phyloP scores from a whole-genome alignment of 2,329 filamentous ascomycete species.

The Neocatenulostroma microsporum region DNA sequence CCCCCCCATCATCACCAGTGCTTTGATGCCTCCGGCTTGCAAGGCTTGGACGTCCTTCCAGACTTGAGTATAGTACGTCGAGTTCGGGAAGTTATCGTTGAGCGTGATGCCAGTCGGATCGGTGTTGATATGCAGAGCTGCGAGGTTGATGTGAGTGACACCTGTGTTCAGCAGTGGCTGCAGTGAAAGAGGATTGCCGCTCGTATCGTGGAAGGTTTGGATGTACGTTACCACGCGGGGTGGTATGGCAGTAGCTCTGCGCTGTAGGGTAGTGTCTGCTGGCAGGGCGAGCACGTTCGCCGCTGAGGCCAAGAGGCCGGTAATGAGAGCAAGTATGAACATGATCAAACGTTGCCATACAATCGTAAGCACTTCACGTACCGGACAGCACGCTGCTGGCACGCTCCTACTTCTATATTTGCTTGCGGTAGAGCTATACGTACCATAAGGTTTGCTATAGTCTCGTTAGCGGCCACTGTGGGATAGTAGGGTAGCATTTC shows the following conservation, averaged over 20 bases:
- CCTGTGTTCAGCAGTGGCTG: slow-evolving; percentile 20
- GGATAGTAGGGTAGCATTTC: too few species aligned
- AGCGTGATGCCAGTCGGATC: slow-evolving; percentile 20
- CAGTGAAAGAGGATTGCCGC: slow-evolving; percentile 19
- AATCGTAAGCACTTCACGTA: too few species aligned
- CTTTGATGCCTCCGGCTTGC: slow-evolving; percentile 22
- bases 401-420: too few species aligned
- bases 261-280: background rate
- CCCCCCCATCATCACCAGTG: slow-evolving; percentile 28
- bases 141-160: slow-evolving; percentile 23
- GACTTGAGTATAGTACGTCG: slow-evolving; percentile 14
- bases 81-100: slow-evolving; percentile 21
- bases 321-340: too few species aligned
- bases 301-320: too few species aligned
- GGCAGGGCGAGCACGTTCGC: background rate
- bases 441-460: too few species aligned
- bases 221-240: slow-evolving; percentile 21
- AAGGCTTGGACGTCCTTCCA: slow-evolving; percentile 22
- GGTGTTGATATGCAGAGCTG: slow-evolving; percentile 24
- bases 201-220: slow-evolving; percentile 21
- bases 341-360: too few species aligned
- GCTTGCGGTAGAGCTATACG: too few species aligned
- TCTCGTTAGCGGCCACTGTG: too few species aligned
- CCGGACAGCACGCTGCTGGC: too few species aligned
- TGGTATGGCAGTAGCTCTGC: background rate